These are phyloP conservation scores for Scenedesmus sp. DNA, from an alignment of 163 green algal species.

Conservation along the genomic window DNA sequence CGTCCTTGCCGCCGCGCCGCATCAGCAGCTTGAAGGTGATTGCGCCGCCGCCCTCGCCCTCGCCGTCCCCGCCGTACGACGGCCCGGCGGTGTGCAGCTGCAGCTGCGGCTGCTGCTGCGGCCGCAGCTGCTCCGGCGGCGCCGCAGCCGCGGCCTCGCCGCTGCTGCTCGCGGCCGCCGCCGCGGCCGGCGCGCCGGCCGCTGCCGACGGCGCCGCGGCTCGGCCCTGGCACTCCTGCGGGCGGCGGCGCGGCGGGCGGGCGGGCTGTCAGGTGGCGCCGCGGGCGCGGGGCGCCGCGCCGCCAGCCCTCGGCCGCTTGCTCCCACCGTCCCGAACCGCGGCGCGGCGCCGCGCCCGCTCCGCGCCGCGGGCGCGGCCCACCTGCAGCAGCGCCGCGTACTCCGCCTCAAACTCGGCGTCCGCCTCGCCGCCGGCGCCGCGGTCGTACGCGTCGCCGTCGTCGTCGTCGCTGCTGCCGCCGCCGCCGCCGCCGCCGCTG, in stretches of 20 bases:
- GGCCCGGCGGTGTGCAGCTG: background rate
- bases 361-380: background rate
- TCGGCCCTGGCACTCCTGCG: constrained; percentile 30
- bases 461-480: constrained; percentile 2
- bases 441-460: constrained; percentile 35
- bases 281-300: no score
- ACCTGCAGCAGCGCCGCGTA: constrained; percentile 33
- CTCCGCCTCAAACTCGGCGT: constrained; percentile 51
- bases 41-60: background rate
- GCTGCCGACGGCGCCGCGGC: constrained; percentile 5
- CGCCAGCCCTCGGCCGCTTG: no score
- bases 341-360: background rate
- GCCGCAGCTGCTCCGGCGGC: background rate
- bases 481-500: background rate
- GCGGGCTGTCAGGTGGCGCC: no score
- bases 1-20: constrained; percentile 71
- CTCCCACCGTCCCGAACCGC: background rate
- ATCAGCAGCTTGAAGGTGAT: constrained; percentile 75
- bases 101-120: background rate
- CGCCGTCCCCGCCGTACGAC: background rate
- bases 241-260: no score
- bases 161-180: constrained; percentile 6
- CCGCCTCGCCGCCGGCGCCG: constrained; percentile 3
- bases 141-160: background rate
- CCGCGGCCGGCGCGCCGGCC: background rate